These are phyloP conservation scores for Tranzscheliella williamsii DNA, from an alignment of 1,284 basidiomycete species.

Conservation along the genomic window DNA sequence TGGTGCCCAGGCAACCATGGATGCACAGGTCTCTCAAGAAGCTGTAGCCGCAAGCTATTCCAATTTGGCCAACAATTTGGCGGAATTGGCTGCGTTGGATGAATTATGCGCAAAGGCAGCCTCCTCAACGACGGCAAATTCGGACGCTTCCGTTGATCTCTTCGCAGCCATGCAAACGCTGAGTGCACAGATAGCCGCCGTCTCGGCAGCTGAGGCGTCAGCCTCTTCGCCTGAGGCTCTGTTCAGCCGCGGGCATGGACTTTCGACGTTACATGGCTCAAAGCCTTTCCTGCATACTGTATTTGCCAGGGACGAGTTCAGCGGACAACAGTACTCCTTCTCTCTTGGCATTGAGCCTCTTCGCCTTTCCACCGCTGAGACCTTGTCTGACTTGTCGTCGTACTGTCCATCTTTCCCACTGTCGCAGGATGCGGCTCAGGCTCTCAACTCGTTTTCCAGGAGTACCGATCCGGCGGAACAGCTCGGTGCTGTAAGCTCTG, in stretches of 20 bases:
- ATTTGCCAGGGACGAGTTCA: slow-evolving; percentile 17
- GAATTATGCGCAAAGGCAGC: slow-evolving; percentile 18
- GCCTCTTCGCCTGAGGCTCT: background rate
- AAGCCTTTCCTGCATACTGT: slow-evolving; percentile 18
- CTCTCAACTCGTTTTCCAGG: slow-evolving; percentile 1
- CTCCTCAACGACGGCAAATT: slow-evolving; percentile 2
- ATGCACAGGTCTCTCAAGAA: slow-evolving; percentile 2
- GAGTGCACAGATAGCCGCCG: slow-evolving; percentile 1
- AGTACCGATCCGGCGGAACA: background rate
- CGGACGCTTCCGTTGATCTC: slow-evolving; percentile 5
- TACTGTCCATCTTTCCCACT: slow-evolving; percentile 21
- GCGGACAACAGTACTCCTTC: slow-evolving; percentile 16
- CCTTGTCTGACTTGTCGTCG: no score
- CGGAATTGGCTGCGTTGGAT: slow-evolving; percentile 17
- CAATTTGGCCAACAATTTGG: slow-evolving; percentile 23
- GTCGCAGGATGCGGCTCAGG: slow-evolving; percentile 6
- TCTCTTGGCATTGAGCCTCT: slow-evolving; percentile 20
- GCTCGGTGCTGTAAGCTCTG: slow-evolving; percentile 13
- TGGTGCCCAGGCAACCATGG: background rate
- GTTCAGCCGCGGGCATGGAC: slow-evolving; percentile 26
- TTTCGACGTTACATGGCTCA: slow-evolving; percentile 10
- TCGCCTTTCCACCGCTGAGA: slow-evolving; percentile 12
- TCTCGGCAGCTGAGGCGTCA: slow-evolving; percentile 17
- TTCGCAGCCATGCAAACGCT: slow-evolving; percentile 34
- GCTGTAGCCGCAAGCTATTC: background rate